phyloP scores from a whole-genome alignment of 2,329 filamentous ascomycete genomes.

The Pyrenochaeta sp. region DNA sequence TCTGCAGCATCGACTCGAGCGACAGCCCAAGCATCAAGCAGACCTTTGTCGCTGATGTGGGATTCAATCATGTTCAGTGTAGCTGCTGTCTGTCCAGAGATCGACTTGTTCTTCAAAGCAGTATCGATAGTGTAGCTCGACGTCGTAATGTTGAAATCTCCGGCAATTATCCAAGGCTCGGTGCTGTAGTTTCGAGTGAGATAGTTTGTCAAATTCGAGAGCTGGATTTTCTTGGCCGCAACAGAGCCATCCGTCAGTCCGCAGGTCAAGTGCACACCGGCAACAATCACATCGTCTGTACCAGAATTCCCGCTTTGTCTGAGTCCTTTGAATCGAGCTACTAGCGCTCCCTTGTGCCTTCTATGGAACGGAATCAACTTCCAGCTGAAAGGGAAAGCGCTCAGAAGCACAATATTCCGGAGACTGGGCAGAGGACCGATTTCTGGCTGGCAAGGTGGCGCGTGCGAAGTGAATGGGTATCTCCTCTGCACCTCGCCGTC shows the following conservation, averaged over 20 bases:
- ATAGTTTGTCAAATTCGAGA: conserved; percentile 59
- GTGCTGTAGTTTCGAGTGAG: conserved; percentile 52
- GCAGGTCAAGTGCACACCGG: conserved; percentile 67
- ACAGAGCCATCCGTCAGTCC: conserved; percentile 68
- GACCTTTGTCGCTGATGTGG: conserved; percentile 54
- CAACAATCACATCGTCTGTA: conserved; percentile 55
- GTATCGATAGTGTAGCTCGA: conserved; percentile 64
- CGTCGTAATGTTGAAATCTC: conserved; percentile 71
- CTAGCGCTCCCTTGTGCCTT: conserved; percentile 65
- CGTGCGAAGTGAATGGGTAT: conserved; percentile 67
- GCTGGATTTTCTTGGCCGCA: conserved; percentile 63
- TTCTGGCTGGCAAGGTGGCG: conserved; percentile 60
- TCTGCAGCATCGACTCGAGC: conserved; percentile 56
- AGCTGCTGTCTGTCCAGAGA: conserved; percentile 59
- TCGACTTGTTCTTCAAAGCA: conserved; percentile 60
- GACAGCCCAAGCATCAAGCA: conserved; percentile 62
- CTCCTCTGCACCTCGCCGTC: conserved; percentile 54
- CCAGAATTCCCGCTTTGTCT: conserved; percentile 21
- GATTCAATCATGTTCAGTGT: conserved; percentile 58
- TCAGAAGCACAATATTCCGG: conserved; percentile 68
- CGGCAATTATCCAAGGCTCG: conserved; percentile 65
- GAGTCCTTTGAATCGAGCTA: conserved; percentile 53
- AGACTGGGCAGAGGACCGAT: conserved; percentile 65
- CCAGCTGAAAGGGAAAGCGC: conserved; percentile 64
- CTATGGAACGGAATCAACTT: conserved; percentile 61